These are phyloP conservation scores for Aureobasidium sp. DNA, from an alignment of 2,329 filamentous ascomycete genomes.

Conservation along the genomic window DNA sequence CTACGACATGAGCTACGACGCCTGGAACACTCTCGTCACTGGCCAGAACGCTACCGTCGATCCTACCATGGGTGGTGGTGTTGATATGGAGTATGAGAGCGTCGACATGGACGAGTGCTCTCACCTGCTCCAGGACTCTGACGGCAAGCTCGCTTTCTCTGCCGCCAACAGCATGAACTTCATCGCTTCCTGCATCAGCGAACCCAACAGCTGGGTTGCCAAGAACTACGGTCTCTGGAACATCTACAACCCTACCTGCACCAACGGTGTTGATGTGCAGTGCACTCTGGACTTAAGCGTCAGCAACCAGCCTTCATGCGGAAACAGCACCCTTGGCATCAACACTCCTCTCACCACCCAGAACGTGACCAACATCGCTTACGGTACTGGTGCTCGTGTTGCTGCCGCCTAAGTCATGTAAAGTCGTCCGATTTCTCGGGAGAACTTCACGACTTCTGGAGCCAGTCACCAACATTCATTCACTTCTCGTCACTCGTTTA, in stretches of 20 bases:
- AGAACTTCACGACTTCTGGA: neutral
- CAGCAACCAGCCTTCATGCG: conserved; percentile 26
- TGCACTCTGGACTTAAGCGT: conserved; percentile 24
- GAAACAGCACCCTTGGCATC: conserved; percentile 21
- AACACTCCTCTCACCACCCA: conserved; percentile 20
- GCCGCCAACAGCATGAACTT: conserved; percentile 54
- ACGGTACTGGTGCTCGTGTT: conserved; percentile 21
- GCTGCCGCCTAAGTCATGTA: conserved; percentile 4
- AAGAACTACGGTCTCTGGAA: conserved; percentile 45
- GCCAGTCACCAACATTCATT: neutral
- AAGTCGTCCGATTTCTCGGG: neutral
- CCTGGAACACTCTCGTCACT: conserved; percentile 52
- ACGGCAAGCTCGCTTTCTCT: conserved; percentile 45
- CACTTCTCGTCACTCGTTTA: conserved; percentile 10
- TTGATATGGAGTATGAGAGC: conserved; percentile 46
- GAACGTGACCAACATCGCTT: conserved; percentile 23
- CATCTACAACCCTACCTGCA: conserved; percentile 41
- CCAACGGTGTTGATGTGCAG: conserved; percentile 25
- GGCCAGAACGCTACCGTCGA: conserved; percentile 42
- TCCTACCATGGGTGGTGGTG: conserved; percentile 44
- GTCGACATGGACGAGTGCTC: conserved; percentile 44
- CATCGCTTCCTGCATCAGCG: conserved; percentile 31
- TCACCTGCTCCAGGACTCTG: conserved; percentile 38
- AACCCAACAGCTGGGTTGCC: conserved; percentile 44
- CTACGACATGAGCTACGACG: conserved; percentile 55